phyloP scores from a whole-genome alignment of 73 alveolate genomes.

The Paramecium sonneborni region DNA sequence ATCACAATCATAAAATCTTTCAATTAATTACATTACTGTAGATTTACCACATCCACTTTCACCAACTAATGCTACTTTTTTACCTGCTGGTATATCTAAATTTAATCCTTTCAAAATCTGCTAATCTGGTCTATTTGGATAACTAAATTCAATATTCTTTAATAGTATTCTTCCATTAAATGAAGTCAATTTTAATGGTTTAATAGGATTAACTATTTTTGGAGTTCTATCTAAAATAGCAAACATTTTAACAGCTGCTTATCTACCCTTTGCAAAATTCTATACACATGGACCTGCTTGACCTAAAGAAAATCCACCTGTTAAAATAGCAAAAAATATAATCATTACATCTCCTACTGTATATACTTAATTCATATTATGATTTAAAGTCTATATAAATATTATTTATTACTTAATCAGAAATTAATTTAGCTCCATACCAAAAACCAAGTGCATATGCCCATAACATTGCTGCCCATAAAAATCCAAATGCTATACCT shows the following conservation, averaged over 20 bases:
- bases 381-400: constrained; percentile 35
- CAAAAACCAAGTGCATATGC: constrained; percentile 70
- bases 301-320: constrained; percentile 82
- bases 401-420: not conserved
- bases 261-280: constrained; percentile 72
- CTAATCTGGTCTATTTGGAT: constrained; percentile 84
- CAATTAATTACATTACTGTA: constrained; percentile 78
- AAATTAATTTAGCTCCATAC: constrained; percentile 71
- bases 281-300: constrained; percentile 82
- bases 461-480: constrained; percentile 61
- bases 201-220: constrained; percentile 47
- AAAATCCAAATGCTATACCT: constrained; percentile 60
- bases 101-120: constrained; percentile 66
- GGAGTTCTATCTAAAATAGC: constrained; percentile 64
- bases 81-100: constrained; percentile 70
- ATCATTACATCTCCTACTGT: constrained; percentile 79
- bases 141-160: constrained; percentile 82
- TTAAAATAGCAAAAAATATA: constrained; percentile 77
- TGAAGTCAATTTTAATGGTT: constrained; percentile 24
- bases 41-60: constrained; percentile 90
- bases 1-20: constrained; percentile 81
- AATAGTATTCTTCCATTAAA: constrained; percentile 82
- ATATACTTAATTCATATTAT: constrained; percentile 60
- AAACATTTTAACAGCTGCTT: constrained; percentile 72
- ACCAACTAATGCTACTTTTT: constrained; percentile 89